These are phyloP conservation scores for Rhynchospora pubera DNA, from an alignment of 176 grass and related monocot genomes.

Conservation along the genomic window DNA sequence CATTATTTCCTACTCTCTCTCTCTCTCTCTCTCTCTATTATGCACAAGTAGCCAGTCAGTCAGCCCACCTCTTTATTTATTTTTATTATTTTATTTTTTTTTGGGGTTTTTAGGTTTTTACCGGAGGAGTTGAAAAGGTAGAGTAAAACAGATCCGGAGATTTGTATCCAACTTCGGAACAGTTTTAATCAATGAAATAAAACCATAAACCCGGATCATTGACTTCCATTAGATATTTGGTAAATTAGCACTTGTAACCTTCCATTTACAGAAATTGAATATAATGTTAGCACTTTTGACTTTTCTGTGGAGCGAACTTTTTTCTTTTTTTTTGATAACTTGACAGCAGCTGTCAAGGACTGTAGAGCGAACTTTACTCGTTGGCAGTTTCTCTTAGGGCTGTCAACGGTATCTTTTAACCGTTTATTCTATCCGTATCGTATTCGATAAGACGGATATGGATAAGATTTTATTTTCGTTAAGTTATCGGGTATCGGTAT, in stretches of 20 bases:
- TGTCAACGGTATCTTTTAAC: too few relatives aligned
- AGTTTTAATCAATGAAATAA: not conserved
- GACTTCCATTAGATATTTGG: slow-evolving; percentile 14
- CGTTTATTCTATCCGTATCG: too few relatives aligned
- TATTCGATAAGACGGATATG: too few relatives aligned
- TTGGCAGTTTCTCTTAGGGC: too few relatives aligned
- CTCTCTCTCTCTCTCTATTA: not conserved
- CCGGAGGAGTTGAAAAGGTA: not conserved
- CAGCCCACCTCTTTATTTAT: not conserved
- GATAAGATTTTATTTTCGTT: too few relatives aligned
- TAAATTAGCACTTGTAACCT: not conserved
- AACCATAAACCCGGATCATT: not conserved
- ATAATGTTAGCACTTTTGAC: not conserved
- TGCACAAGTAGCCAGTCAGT: not conserved
- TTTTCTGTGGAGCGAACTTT: not conserved
- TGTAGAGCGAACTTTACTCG: too few relatives aligned
- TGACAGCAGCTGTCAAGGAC: too few relatives aligned
- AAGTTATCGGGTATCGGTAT: too few relatives aligned
- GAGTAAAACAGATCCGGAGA: slow-evolving; percentile 25
- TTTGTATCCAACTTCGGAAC: not conserved
- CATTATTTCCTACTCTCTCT: slow-evolving; percentile 15
- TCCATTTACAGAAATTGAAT: not conserved
- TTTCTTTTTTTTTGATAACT: too few relatives aligned
- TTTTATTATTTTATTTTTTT: too few relatives aligned
- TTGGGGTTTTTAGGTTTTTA: slow-evolving; percentile 1